Conservation (phyloP, 768 basidiomycete genomes). For the Boletus rubescentipes region DNA sequence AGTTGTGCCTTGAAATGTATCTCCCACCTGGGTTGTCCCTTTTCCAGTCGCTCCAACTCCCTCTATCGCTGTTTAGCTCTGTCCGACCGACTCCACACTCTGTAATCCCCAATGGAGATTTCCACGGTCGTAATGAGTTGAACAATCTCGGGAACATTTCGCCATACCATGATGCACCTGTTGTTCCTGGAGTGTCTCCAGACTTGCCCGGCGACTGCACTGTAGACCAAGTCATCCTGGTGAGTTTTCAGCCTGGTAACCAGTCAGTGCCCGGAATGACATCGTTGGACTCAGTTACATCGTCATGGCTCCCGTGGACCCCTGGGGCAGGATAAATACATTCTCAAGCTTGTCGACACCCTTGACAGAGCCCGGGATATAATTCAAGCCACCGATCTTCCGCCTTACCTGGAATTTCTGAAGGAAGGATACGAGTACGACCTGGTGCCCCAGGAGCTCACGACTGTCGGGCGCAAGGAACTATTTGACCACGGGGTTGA, state of each 20-base stretch:
- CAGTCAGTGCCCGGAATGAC: background rate
- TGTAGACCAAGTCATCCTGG: constrained; percentile 42
- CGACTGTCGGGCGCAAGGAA: constrained; percentile 35
- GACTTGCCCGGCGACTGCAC: constrained; percentile 39
- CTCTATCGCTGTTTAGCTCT: background rate
- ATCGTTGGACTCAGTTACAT: constrained; percentile 32
- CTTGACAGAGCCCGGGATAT: constrained; percentile 23
- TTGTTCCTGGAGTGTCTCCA: constrained; percentile 25
- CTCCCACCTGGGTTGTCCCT: constrained; percentile 8
- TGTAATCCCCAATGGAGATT: background rate
- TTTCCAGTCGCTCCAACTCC: constrained; percentile 15
- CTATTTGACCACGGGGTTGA: constrained; percentile 41
- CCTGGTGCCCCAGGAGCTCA: constrained; percentile 37
- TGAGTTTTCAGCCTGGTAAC: constrained; percentile 12
- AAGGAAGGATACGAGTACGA: constrained; percentile 35
- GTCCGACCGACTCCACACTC: background rate
- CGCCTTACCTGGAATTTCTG: constrained; percentile 36
- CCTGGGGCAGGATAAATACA: constrained; percentile 24
- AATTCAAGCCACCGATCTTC: constrained; percentile 31
- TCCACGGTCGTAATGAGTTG: background rate
- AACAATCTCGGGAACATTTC: constrained; percentile 36
- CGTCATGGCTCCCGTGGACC: constrained; percentile 44
- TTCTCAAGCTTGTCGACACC: constrained; percentile 33
- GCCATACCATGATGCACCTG: constrained; percentile 37
- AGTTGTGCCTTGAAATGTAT: constrained; percentile 15